Base-by-base conservation (phyloP, 2,329 filamentous ascomycete species). In the Trichoderma cornu-damae region DNA sequence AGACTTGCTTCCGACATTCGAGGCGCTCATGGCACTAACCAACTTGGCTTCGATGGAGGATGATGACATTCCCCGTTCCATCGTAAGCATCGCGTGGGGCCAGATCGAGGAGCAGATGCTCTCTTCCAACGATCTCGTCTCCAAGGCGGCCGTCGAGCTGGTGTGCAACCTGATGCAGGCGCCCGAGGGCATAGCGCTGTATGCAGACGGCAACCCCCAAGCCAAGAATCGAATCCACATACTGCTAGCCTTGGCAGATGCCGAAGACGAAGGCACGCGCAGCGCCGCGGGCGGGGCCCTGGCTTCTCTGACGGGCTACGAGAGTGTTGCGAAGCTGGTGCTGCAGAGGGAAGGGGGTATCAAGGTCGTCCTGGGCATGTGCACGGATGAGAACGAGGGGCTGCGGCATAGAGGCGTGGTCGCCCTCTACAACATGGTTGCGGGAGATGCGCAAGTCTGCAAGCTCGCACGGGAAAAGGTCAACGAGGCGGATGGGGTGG, bases 11-110 rank as follows among this genome's bases (percentile, higher is more conserved):
- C 91, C 94, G 0, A 86, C 88, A 0, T 99, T 97, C 64, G 94
- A 99, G 72, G 81, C 88, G 0, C 80, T 99, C 7, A 87, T 97
- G 70, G 93, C 94, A 0, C 81, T 99, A 34, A 97, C 94, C 0
- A 99, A 99, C 65, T 82, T 99, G 6, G 94, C 93, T 0, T 95
- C 90, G 0, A 82, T 86, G 11, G 87, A 92, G 53, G 81, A 87
- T 60, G 78, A 84, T 32, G 81, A 84, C 5, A 79, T 82, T 5
- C 81, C 86, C 43, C 77, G 81, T 34, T 77, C 80, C 14, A 92
- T 96, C 49, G 84, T 96, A 34, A 84, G 88, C 8, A 76, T 81
- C 3, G 84, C 87, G 1, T 96, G 90, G 83, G 70, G 84, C 1
- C 83, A 84, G 18, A 80, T 96, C 42, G 94, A 97, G 70, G 90